Evolutionary conservation across 768 basidiomycete species (phyloP).

Genomic region (Tricholoma sp.): DNA sequence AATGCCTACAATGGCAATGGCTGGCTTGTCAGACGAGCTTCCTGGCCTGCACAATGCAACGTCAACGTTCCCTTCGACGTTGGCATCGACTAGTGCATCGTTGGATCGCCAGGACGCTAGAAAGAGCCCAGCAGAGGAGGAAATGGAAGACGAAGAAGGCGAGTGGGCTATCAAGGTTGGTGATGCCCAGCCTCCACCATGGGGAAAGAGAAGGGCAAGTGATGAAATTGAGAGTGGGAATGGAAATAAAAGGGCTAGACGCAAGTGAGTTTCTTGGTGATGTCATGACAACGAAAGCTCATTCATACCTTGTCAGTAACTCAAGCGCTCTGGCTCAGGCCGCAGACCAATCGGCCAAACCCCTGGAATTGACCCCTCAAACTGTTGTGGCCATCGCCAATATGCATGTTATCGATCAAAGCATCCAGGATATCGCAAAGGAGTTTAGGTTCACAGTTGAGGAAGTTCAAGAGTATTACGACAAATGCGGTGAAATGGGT

Average conservation of each 20-base stretch:
- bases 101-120: conserved; percentile 28
- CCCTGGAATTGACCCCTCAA: conserved; percentile 22
- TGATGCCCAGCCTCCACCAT: conserved; percentile 55
- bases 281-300: not conserved
- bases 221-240: conserved; percentile 31
- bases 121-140: conserved; percentile 54
- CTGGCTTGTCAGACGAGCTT: conserved; percentile 10
- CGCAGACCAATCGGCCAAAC: not conserved
- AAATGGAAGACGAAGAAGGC: conserved; percentile 57
- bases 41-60: conserved; percentile 1
- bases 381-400: conserved; percentile 32
- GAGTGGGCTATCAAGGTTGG: conserved; percentile 70
- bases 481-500: conserved; percentile 66
- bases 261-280: conserved; percentile 27
- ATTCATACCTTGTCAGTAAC: conserved; percentile 12
- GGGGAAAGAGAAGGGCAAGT: conserved; percentile 57
- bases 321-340: conserved; percentile 1
- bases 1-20: conserved; percentile 14
- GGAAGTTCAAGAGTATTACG: conserved; percentile 77
- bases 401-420: conserved; percentile 65
- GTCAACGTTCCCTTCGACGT: conserved; percentile 15
- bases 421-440: conserved; percentile 58
- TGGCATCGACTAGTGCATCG: conserved; percentile 18
- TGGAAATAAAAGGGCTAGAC: conserved; percentile 39
- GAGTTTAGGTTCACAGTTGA: conserved; percentile 68